A percentile compares a stretch with the other conserved stretches of the same genome.
Evolutionary conservation across 331 rosid species (phyloP).

Genomic region (Acacia pycnantha): DNA sequence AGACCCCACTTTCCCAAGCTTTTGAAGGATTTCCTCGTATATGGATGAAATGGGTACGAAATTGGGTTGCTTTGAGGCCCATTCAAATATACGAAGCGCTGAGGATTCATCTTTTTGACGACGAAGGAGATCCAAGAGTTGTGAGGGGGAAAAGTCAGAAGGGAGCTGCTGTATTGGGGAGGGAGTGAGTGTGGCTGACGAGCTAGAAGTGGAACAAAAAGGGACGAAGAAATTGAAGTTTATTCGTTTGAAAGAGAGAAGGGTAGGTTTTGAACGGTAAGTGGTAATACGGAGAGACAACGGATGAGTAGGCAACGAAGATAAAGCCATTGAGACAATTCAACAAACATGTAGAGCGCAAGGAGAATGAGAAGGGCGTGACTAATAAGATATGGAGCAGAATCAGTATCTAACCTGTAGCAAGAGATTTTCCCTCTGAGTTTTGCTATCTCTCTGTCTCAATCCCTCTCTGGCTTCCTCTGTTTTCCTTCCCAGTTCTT

Average conservation of each 20-base stretch:
- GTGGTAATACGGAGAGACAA: conserved; percentile 32
- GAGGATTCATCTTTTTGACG: conserved; percentile 72
- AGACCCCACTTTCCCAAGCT: conserved; percentile 52
- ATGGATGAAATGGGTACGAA: conserved; percentile 44
- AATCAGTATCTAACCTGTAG: neutral
- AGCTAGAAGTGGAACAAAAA: conserved; percentile 31
- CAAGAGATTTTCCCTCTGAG: neutral
- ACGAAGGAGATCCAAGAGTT: conserved; percentile 71
- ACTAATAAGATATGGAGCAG: neutral
- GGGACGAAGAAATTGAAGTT: conserved; percentile 24
- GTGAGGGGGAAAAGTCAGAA: conserved; percentile 61
- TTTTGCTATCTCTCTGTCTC: neutral
- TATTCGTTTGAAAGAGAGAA: conserved; percentile 29
- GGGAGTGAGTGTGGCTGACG: conserved; percentile 15
- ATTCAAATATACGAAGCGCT: conserved; percentile 56
- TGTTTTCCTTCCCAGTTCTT: neutral
- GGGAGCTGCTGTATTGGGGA: conserved; percentile 49
- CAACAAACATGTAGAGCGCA: conserved; percentile 30
- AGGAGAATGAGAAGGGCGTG: neutral
- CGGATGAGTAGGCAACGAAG: conserved; percentile 42
- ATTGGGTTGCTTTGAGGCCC: conserved; percentile 79
- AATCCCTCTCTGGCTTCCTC: neutral
- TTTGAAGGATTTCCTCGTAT: conserved; percentile 57
- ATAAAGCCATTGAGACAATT: conserved; percentile 55
- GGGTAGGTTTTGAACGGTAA: conserved; percentile 29